Evolutionary conservation across 2,329 filamentous ascomycete species (phyloP).

Genomic region (Chaetomium globosum): DNA sequence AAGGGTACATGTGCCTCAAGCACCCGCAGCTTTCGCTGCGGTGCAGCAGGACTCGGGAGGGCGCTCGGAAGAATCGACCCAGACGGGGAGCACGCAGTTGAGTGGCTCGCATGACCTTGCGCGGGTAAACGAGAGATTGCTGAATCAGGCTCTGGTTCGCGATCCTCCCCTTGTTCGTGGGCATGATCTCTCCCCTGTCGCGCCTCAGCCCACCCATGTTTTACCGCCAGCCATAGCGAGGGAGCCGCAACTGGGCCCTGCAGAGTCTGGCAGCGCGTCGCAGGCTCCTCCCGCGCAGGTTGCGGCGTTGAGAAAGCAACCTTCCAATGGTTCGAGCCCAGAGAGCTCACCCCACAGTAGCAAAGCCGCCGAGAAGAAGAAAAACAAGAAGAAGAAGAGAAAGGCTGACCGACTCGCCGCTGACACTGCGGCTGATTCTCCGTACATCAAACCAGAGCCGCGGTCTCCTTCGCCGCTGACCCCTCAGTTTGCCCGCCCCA

Average conservation of each 20-base stretch:
- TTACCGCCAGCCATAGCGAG: constrained; percentile 58
- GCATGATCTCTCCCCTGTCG: constrained; percentile 72
- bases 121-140: constrained; percentile 43
- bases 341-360: constrained; percentile 62
- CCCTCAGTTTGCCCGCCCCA: constrained; percentile 56
- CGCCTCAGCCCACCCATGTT: constrained; percentile 74
- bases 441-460: constrained; percentile 67
- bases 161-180: constrained; percentile 67
- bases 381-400: constrained; percentile 55
- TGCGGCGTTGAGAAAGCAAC: constrained; percentile 57
- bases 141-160: constrained; percentile 46
- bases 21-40: constrained; percentile 40
- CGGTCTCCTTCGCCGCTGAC: constrained; percentile 62
- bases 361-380: constrained; percentile 54
- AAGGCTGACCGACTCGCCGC: constrained; percentile 54
- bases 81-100: constrained; percentile 43
- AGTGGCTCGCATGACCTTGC: constrained; percentile 43
- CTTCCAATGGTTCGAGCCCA: constrained; percentile 55
- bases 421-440: constrained; percentile 50
- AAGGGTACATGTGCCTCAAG: constrained; percentile 19
- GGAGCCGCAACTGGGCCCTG: constrained; percentile 40
- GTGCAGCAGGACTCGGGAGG: constrained; percentile 48
- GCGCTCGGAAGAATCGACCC: constrained; percentile 48
- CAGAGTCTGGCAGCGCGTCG: constrained; percentile 41
- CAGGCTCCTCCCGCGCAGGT: constrained; percentile 57